Evolutionary conservation across 1,284 basidiomycete genomes (phyloP).

Genomic region (Trichosporon ovoides): DNA sequence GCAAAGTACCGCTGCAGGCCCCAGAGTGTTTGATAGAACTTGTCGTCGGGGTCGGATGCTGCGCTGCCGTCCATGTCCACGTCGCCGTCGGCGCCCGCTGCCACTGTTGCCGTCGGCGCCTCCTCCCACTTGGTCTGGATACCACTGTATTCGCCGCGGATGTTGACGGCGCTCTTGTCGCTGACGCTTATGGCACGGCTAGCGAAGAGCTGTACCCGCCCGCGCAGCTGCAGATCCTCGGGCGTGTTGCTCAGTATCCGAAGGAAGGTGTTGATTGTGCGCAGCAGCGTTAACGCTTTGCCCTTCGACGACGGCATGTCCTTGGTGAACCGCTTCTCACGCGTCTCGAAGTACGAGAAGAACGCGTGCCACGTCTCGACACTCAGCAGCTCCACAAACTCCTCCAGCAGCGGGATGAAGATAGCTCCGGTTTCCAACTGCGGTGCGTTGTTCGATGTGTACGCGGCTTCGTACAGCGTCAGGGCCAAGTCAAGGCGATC

Average conservation of each 20-base stretch:
- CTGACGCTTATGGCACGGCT: conserved; percentile 39
- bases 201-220: conserved; percentile 42
- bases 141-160: conserved; percentile 41
- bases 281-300: conserved; percentile 41
- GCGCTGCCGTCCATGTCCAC: conserved; percentile 23
- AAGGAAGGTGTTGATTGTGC: conserved; percentile 42
- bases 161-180: conserved; percentile 45
- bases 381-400: conserved; percentile 41
- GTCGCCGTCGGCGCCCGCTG: conserved; percentile 20
- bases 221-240: conserved; percentile 40
- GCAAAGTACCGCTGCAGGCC: conserved; percentile 46
- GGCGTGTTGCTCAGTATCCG: conserved; percentile 40
- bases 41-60: conserved; percentile 18
- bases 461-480: conserved; percentile 37
- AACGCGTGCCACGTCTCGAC: conserved; percentile 37
- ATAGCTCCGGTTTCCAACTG: conserved; percentile 39
- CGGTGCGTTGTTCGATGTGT: conserved; percentile 13
- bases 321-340: conserved; percentile 39
- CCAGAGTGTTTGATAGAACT: conserved; percentile 47
- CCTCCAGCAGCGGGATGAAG: conserved; percentile 44
- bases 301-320: conserved; percentile 44
- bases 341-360: conserved; percentile 40
- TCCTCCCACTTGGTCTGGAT: conserved; percentile 41
- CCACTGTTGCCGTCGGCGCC: conserved; percentile 5
- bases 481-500: conserved; percentile 40